Evolutionary conservation across 2,329 filamentous ascomycete genomes (phyloP), one percentile per base, ranked within the genome.

Genomic region (Aspergillus ruber): DNA sequence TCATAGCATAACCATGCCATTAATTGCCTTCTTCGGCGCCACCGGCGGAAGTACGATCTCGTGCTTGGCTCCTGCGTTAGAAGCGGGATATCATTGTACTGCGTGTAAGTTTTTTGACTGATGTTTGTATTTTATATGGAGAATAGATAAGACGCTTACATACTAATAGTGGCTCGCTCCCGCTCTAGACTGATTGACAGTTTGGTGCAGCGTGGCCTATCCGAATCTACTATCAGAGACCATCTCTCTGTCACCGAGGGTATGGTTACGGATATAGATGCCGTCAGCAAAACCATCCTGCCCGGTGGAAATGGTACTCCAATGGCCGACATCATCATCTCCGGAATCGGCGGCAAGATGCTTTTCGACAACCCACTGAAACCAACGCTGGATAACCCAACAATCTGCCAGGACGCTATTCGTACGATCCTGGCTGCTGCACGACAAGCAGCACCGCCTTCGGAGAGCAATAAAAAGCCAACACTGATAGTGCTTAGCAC

Each of bases 171-270:
- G 7, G 76, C 67, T 20, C 74, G 78, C 15, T 74, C 66, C 1
- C 75, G 77, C 1, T 55, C 66, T 4, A 80, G 79, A 56, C 73
- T 81, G 42, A 63, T 57, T 41, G 54, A 59, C 7, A 58, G 72
- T n/a, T 68, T 80, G 27, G 58, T 51, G 4, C 56, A 60, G 29
- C 71, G 74, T 54, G 64, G 62, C 12, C 53, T 80, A 43, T 56
- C 69, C 21, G 44, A 63, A 17, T 50, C 60, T 9, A 55, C 57
- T 43, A 48, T 75, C 48, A 46, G 65, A 52, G 49, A 54, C 27
- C 59, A 74, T 46, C 71, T 80, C 29, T 74, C 67, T 48, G 72
- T 79, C 47, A 62, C 76, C 48, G 35, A 70, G 53, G 78, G 78
- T 51, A 67, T 75, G 54, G 70, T 71, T 21, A 71, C 69, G 43